Evolutionary conservation across 2,329 filamentous ascomycete species (phyloP).

Genomic region (Epichloe sibirici): DNA sequence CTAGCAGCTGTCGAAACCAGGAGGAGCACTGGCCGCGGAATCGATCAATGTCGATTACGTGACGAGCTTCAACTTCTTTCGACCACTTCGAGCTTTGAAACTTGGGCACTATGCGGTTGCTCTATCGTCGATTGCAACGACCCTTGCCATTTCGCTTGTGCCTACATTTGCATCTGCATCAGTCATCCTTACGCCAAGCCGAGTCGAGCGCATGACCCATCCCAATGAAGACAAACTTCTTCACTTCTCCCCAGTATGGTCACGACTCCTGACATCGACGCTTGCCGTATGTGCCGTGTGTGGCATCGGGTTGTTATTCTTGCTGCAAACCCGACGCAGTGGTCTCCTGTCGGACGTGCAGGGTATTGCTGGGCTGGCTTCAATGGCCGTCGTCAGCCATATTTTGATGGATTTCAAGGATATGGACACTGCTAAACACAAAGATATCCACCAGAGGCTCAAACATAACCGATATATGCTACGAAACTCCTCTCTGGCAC

Average conservation of each 20-base stretch:
- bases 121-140: conserved; percentile 50
- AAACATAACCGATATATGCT: conserved; percentile 55
- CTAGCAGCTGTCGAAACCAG: conserved; percentile 49
- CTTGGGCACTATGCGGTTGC: conserved; percentile 57
- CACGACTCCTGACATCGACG: conserved; percentile 45
- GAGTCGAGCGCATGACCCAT: conserved; percentile 28
- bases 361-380: conserved; percentile 61
- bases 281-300: conserved; percentile 45
- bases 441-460: conserved; percentile 56
- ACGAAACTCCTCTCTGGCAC: conserved; percentile 58
- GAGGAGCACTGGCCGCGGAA: conserved; percentile 48
- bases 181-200: conserved; percentile 43
- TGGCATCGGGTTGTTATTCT: conserved; percentile 45
- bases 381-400: conserved; percentile 63
- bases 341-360: conserved; percentile 57
- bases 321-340: conserved; percentile 49
- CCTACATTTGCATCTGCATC: conserved; percentile 56
- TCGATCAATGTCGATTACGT: conserved; percentile 66
- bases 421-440: conserved; percentile 53
- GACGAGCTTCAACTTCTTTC: conserved; percentile 52
- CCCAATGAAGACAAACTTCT: conserved; percentile 39
- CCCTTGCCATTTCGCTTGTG: conserved; percentile 55
- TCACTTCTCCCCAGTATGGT: conserved; percentile 44
- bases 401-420: conserved; percentile 64
- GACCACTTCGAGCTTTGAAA: conserved; percentile 49